Conservation (phyloP, 805 yeast species). For the Kregervanrija fluxuum region DNA sequence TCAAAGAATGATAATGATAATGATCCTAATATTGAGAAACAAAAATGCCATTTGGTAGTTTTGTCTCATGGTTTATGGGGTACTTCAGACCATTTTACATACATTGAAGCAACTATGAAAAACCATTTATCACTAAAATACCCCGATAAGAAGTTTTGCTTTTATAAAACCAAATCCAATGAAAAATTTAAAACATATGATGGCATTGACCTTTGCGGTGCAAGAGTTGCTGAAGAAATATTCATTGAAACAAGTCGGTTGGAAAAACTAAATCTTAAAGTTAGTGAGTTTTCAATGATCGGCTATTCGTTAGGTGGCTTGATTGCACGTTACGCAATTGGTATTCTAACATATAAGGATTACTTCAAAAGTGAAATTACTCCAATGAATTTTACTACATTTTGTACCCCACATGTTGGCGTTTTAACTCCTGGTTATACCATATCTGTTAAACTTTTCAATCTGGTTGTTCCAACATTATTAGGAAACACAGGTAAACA, state of each 20-base stretch:
- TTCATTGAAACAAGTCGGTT: constrained; percentile 27
- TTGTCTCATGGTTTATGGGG: constrained; percentile 73
- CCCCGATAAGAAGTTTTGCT: constrained; percentile 25
- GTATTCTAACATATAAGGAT: constrained; percentile 49
- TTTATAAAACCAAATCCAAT: constrained; percentile 51
- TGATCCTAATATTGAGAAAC: background rate
- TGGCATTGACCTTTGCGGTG: constrained; percentile 81
- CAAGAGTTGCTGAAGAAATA: constrained; percentile 66
- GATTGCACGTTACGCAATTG: constrained; percentile 74
- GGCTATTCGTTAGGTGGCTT: constrained; percentile 92
- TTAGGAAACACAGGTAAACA: constrained; percentile 71
- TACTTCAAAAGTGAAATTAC: constrained; percentile 41
- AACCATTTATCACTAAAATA: constrained; percentile 4
- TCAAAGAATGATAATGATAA: background rate
- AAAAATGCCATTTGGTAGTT: constrained; percentile 47
- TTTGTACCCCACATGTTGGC: constrained; percentile 69
- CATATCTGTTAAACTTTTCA: constrained; percentile 46
- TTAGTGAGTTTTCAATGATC: constrained; percentile 64
- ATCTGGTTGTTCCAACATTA: constrained; percentile 53
- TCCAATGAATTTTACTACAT: constrained; percentile 54
- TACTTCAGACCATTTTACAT: constrained; percentile 55
- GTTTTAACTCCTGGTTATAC: constrained; percentile 52
- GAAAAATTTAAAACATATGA: constrained; percentile 76
- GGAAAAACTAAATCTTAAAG: constrained; percentile 19
- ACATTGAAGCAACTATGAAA: constrained; percentile 38